Percentiles rank a stretch among this genome's conserved stretches.
Evolutionary conservation across 1,284 basidiomycete species (phyloP).

Genomic region (Ceratobasidium sp.): DNA sequence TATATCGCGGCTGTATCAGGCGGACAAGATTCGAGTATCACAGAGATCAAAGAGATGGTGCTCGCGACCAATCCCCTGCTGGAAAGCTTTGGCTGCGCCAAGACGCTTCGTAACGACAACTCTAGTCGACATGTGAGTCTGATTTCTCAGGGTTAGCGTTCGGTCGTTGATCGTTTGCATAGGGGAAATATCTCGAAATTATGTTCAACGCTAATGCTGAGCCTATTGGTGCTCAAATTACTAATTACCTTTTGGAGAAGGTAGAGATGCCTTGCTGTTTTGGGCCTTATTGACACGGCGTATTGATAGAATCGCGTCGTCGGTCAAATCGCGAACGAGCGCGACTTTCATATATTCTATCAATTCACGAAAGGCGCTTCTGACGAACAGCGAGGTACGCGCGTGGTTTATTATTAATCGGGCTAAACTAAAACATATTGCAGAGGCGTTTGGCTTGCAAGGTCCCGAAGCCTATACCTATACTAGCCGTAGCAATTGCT

Average conservation of each 20-base stretch:
- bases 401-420: background rate
- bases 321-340: slow-evolving; percentile 94
- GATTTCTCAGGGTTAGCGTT: too few relatives aligned
- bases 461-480: slow-evolving; percentile 96
- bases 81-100: slow-evolving; percentile 99
- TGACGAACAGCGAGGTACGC: slow-evolving; percentile 80
- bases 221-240: slow-evolving; percentile 97
- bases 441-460: slow-evolving; percentile 95
- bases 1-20: slow-evolving; percentile 98
- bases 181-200: slow-evolving; percentile 99
- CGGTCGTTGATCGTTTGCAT: slow-evolving; percentile 4
- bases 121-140: slow-evolving; percentile 91
- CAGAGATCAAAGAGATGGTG: slow-evolving; percentile 99
- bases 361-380: slow-evolving; percentile 98
- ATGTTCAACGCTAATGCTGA: slow-evolving; percentile 96
- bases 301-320: slow-evolving; percentile 79
- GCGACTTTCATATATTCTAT: slow-evolving; percentile 99
- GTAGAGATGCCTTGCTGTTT: slow-evolving; percentile 47
- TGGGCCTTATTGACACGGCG: background rate
- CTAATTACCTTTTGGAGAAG: slow-evolving; percentile 98
- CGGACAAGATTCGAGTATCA: slow-evolving; percentile 82
- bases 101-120: slow-evolving; percentile 98
- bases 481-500: slow-evolving; percentile 89
- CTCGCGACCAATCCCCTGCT: slow-evolving; percentile 96
- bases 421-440: slow-evolving; percentile 26